Evolutionary conservation across 129 eudicot genomes (phyloP), one percentile per base, ranked within the genome.

Genomic region (Sambucus nigra): DNA sequence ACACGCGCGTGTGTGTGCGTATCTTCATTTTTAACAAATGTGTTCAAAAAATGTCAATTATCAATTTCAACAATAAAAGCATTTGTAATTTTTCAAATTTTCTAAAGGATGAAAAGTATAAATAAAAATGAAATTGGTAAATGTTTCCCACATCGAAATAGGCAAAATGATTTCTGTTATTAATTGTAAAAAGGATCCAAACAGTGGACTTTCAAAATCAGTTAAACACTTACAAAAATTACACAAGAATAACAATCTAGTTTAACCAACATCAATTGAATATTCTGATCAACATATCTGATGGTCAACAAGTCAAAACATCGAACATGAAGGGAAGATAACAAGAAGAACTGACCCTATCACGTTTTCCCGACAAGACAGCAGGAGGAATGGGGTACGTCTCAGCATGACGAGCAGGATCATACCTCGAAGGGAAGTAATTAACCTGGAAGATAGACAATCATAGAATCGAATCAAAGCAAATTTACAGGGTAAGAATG

Each of bases 381-480:
- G 50, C 57, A 32, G 86, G 65, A 59, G 87, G 87, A 66, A 77
- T 69, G 6, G 95, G 95, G 65, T 74, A 56, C 72, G 57, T 61
- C 73, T 85, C 91, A 47, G 95, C 86, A 53, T 80, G 86, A 42
- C 80, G 83, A 19, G 65, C 76, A 39, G 81, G 71, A 41, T 85
- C 95, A 40, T 68, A 77, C 78, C 91, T 81, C 27, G 95, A 85
- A n/a, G 91, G 91, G 65, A 74, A 75, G 68, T 85, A 80, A 66
- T 85, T 81, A 22, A 85, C 85, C 95, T 85, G 62, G 42, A 27
- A 50, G 41, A 71, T n/a, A n/a, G n/a, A n/a, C 14, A n/a, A 26
- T 18, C 26, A 59, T 41, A 25, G 54, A 9, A 42, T n/a, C 20
- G 12, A 46, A 28, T 35, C 12, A 3, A 35, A 35, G 13, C 35